These are phyloP conservation scores for Arctostaphylos glauca DNA, from an alignment of 148 eudicot genomes.

Conservation along the genomic window DNA sequence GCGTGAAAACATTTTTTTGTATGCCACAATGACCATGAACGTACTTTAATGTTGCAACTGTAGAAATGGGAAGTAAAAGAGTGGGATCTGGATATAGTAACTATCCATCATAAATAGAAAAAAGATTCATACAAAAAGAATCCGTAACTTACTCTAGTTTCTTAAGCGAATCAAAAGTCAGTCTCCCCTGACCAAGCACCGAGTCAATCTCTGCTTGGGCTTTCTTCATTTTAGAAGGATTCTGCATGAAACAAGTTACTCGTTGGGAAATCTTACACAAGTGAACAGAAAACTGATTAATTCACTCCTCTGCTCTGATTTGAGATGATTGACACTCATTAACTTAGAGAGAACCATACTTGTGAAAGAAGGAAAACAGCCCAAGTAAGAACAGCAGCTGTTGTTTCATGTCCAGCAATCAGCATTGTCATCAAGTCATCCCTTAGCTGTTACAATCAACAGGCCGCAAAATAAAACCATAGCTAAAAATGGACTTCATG, in stretches of 20 bases:
- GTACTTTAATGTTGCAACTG: not conserved
- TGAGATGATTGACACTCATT: not conserved
- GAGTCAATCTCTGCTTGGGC: constrained; percentile 92
- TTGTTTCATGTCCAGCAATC: constrained; percentile 98
- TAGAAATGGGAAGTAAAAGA: not conserved
- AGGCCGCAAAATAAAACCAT: constrained; percentile 6
- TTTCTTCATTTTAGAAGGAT: constrained; percentile 93
- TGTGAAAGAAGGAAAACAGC: constrained; percentile 86
- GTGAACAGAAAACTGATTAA: not conserved
- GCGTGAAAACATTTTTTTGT: not conserved
- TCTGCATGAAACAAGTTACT: constrained; percentile 36
- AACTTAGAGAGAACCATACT: constrained; percentile 35
- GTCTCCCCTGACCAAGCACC: constrained; percentile 61
- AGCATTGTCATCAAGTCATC: constrained; percentile 99
- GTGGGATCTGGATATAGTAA: not conserved
- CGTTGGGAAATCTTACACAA: not conserved
- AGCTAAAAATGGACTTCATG: not conserved
- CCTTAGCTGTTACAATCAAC: constrained; percentile 60
- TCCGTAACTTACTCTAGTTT: constrained; percentile 56
- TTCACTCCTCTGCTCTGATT: not conserved
- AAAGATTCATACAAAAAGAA: constrained; percentile 3
- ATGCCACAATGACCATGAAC: not conserved
- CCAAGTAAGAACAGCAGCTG: constrained; percentile 99
- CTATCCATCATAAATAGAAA: constrained; percentile 11
- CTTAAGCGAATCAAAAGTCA: constrained; percentile 74